Percentiles rank a stretch among this genome's conserved stretches.
phyloP scores from a whole-genome alignment of 2,329 filamentous ascomycete species.

The Sclerotinia glacialis region DNA sequence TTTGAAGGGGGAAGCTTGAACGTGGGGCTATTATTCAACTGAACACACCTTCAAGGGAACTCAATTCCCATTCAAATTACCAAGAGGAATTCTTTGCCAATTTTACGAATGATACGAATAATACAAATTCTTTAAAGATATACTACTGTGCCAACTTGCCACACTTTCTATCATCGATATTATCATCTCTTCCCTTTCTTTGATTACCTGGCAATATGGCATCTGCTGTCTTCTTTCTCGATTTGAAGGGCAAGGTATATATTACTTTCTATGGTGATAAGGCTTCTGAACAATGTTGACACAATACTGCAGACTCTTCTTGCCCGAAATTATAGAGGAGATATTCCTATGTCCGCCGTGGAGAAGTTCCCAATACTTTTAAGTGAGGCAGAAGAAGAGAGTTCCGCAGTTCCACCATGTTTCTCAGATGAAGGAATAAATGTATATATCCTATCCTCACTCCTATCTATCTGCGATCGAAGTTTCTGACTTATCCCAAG shows the following conservation, averaged over 20 bases:
- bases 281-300: conserved; percentile 28
- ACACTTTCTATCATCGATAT: conserved; percentile 6
- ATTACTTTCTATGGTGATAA: conserved; percentile 14
- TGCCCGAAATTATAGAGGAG: conserved; percentile 96
- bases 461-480: conserved; percentile 15
- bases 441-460: conserved; percentile 56
- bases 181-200: conserved; percentile 14
- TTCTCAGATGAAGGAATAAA: conserved; percentile 99
- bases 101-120: conserved; percentile 35
- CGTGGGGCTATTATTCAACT: conserved; percentile 32
- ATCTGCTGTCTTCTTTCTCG: conserved; percentile 96
- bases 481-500: conserved; percentile 45
- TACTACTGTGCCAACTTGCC: conserved; percentile 26
- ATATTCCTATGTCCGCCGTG: conserved; percentile 98
- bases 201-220: conserved; percentile 61
- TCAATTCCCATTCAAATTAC: conserved; percentile 1
- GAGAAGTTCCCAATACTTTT: conserved; percentile 96
- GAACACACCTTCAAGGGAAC: conserved; percentile 5
- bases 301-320: conserved; percentile 72
- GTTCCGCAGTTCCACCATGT: conserved; percentile 92
- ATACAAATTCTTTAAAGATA: conserved; percentile 22
- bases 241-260: conserved; percentile 97
- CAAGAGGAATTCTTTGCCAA: background rate
- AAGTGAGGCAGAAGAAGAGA: conserved; percentile 98
- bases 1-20: conserved; percentile 18